Evolutionary conservation across 2,329 filamentous ascomycete genomes (phyloP), one percentile per base, ranked within the genome.

Genomic region (Pestalotiopsis sp.): DNA sequence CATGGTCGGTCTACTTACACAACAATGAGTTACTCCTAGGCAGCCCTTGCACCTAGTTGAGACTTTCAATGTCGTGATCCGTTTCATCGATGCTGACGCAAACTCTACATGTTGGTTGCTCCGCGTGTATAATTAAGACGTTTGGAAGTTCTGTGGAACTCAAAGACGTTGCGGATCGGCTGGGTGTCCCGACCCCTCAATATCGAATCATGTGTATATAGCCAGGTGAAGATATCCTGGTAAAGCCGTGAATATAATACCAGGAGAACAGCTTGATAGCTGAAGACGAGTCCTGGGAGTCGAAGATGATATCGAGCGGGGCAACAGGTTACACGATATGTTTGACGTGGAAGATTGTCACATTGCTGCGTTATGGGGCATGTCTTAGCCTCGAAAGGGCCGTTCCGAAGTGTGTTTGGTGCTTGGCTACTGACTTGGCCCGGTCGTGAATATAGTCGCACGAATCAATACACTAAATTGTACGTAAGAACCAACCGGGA

Each of bases 401-500:
- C 63, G 63, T 66, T 45, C 63, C 63, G 61, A 52, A n/a, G 17
- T 9, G 14, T 36, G 45, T 57, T 66, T 45, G 23, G 13, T 56
- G 36, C 49, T 66, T 56, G 63, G 45, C 41, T 25, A 7, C n/a
- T 65, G 17, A 14, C 14, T 36, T 52, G 45, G 45, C 45, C 45
- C 7, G 45, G 20, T 9, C 20, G 45, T 52, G 9, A 17, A 20
- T 58, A 58, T 66, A 66, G 63, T 20, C 31, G 63, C 20, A 57
- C 63, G 63, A 66, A 66, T 66, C 45, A 23, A n/a, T 20, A n/a
- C 17, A 12, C 41, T 45, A 23, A 49, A 12, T 38, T 38, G 63
- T 66, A 66, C 63, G 63, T 66, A 66, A 66, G n/a, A 36, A 23
- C 25, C 36, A 38, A 56, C 63, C 52, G 25, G 49, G 63, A 57